phyloP scores from a whole-genome alignment of 768 basidiomycete genomes.

The Pleurotus eryngii region DNA sequence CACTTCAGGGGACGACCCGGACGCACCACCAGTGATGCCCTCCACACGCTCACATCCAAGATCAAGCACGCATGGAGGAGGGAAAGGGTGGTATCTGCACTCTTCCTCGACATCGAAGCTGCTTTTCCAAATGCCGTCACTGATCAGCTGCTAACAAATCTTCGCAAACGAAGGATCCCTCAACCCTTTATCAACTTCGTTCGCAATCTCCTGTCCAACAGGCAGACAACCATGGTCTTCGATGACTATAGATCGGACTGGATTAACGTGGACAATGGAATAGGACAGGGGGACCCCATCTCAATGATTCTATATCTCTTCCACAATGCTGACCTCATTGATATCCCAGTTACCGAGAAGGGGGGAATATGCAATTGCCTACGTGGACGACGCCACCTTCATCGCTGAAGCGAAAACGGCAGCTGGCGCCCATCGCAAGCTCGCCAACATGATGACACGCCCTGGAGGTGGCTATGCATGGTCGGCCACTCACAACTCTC shows the following conservation, averaged over 20 bases:
- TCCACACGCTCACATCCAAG: slow-evolving; percentile 26
- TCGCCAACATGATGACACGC: slow-evolving; percentile 14
- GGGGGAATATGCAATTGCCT: slow-evolving; percentile 6
- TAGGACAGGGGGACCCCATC: slow-evolving; percentile 6
- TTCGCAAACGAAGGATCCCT: slow-evolving; percentile 25
- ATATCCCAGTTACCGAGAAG: slow-evolving; percentile 5
- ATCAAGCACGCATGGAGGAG: slow-evolving; percentile 35
- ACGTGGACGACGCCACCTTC: slow-evolving; percentile 15
- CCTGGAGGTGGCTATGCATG: slow-evolving; percentile 13
- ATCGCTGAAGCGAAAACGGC: slow-evolving; percentile 7
- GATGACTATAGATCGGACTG: slow-evolving; percentile 11
- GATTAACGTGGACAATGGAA: not conserved
- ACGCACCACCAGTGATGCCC: slow-evolving; percentile 30
- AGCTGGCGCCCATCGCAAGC: not conserved
- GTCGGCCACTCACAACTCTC: slow-evolving; percentile 18
- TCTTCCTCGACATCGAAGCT: slow-evolving; percentile 40
- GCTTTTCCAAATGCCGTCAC: slow-evolving; percentile 38
- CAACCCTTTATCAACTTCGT: slow-evolving; percentile 16
- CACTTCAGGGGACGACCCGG: slow-evolving; percentile 40
- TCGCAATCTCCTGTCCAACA: slow-evolving; percentile 7
- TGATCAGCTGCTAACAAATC: slow-evolving; percentile 26
- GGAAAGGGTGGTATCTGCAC: slow-evolving; percentile 27
- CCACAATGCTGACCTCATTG: slow-evolving; percentile 20
- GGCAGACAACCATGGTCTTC: slow-evolving; percentile 16
- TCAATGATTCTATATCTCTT: slow-evolving; percentile 13